Conservation (phyloP, 805 yeast genomes). For the Candida ipomoeae region DNA sequence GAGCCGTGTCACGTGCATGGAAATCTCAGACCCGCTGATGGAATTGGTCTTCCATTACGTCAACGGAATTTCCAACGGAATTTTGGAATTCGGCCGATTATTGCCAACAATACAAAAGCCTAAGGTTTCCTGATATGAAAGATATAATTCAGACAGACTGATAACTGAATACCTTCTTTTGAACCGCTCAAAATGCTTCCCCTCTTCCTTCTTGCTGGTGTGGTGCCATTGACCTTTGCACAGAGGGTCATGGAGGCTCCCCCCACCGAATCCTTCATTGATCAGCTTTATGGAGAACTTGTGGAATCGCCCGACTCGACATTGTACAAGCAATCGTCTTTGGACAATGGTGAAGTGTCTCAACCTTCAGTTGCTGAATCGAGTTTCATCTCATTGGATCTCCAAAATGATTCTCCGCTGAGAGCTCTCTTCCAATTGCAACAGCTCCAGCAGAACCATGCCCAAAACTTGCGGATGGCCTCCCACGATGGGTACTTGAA, state of each 20-base stretch:
- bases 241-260: not conserved
- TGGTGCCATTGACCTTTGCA: not conserved
- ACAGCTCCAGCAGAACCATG: constrained; percentile 2
- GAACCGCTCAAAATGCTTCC: not conserved
- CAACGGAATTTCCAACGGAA: not conserved
- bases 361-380: not conserved
- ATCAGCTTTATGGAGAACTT: constrained; percentile 16
- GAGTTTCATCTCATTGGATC: not conserved
- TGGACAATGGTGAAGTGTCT: constrained; percentile 1
- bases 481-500: constrained; percentile 16
- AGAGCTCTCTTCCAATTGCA: constrained; percentile 3
- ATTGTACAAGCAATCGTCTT: constrained; percentile 2
- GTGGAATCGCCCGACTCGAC: constrained; percentile 8
- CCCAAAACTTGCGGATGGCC: constrained; percentile 1
- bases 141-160: not conserved
- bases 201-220: not conserved
- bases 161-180: not conserved
- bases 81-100: not conserved
- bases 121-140: not conserved
- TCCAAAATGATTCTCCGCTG: constrained; percentile 1
- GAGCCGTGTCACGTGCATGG: not conserved
- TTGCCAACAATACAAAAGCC: not conserved
- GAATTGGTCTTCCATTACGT: not conserved
- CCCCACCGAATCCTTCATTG: constrained; percentile 10
- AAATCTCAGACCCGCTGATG: not conserved